Percentiles rank a stretch among this genome's conserved stretches.
Conservation (phyloP, 2,329 filamentous ascomycete species). For the Cladorrhinum sp. region DNA sequence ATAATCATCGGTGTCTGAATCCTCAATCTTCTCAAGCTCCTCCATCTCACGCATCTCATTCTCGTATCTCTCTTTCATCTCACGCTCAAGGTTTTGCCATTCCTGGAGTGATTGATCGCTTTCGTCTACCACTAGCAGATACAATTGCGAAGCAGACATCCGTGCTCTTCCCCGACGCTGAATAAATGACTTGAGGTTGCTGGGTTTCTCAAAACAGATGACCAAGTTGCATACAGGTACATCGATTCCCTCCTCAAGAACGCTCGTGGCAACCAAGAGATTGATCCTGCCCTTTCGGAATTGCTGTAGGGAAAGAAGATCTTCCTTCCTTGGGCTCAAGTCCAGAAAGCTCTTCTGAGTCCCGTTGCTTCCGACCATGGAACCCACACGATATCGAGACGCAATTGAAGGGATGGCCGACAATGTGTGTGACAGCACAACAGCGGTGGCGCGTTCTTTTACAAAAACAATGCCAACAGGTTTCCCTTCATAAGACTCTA, state of each 20-base stretch:
- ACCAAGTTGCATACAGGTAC: slow-evolving; percentile 63
- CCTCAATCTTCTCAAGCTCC: slow-evolving; percentile 48
- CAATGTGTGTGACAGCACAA: slow-evolving; percentile 58
- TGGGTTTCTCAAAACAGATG: slow-evolving; percentile 52
- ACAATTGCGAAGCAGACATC: slow-evolving; percentile 49
- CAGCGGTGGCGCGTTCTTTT: slow-evolving; percentile 58
- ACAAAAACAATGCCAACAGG: slow-evolving; percentile 66
- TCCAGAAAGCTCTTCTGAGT: slow-evolving; percentile 41
- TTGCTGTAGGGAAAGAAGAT: slow-evolving; percentile 39
- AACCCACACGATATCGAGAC: slow-evolving; percentile 48
- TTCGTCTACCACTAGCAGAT: slow-evolving; percentile 42
- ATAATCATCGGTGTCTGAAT: slow-evolving; percentile 34
- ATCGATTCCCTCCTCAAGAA: slow-evolving; percentile 67
- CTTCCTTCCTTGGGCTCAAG: slow-evolving; percentile 29
- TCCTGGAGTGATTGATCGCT: slow-evolving; percentile 34
- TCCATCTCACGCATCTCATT: slow-evolving; percentile 56
- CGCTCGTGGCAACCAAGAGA: slow-evolving; percentile 60
- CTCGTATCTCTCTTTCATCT: slow-evolving; percentile 70
- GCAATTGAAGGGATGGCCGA: slow-evolving; percentile 47
- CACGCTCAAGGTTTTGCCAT: slow-evolving; percentile 66
- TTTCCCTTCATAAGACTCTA: slow-evolving; percentile 42
- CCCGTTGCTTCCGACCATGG: slow-evolving; percentile 54
- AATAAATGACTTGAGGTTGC: slow-evolving; percentile 55
- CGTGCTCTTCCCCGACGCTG: slow-evolving; percentile 55
- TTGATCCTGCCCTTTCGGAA: slow-evolving; percentile 56